Conservation (phyloP, 345 rosid species). For the Populus tremula region DNA sequence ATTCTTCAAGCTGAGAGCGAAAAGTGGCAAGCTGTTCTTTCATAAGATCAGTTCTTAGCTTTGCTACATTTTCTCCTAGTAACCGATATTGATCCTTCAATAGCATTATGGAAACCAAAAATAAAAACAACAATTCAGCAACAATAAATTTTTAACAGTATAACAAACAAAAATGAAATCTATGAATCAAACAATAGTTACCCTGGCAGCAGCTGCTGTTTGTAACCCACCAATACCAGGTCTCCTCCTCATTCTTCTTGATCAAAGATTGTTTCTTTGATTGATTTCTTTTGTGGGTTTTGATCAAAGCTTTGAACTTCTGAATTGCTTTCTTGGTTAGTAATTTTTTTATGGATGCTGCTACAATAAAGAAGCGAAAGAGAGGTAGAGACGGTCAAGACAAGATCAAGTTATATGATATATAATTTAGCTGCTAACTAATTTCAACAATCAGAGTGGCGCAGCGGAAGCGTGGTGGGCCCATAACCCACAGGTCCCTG, state of each 20-base stretch:
- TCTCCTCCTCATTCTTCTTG: constrained; percentile 56
- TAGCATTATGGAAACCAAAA: background rate
- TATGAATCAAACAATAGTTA: constrained; percentile 22
- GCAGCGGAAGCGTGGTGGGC: constrained; percentile 47
- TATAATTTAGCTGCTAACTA: rapidly evolving
- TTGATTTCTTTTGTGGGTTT: background rate
- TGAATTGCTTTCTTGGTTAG: background rate
- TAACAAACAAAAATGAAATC: background rate
- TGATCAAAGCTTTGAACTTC: background rate
- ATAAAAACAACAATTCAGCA: background rate
- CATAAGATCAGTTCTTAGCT: constrained; percentile 82
- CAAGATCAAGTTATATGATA: rapidly evolving
- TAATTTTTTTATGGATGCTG: background rate
- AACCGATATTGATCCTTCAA: constrained; percentile 72
- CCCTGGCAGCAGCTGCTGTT: constrained; percentile 76
- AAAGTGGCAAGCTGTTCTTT: constrained; percentile 94
- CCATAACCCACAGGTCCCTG: constrained; percentile 80
- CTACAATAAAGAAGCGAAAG: background rate
- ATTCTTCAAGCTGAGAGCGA: constrained; percentile 81
- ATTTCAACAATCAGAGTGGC: constrained; percentile 12
- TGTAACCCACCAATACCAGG: constrained; percentile 91
- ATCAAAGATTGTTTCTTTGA: background rate
- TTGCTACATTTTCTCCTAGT: constrained; percentile 88
- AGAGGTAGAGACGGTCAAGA: no score
- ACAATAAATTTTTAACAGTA: background rate